These are phyloP conservation scores for Ceriops decandra DNA, from an alignment of 345 rosid species.

Conservation along the genomic window DNA sequence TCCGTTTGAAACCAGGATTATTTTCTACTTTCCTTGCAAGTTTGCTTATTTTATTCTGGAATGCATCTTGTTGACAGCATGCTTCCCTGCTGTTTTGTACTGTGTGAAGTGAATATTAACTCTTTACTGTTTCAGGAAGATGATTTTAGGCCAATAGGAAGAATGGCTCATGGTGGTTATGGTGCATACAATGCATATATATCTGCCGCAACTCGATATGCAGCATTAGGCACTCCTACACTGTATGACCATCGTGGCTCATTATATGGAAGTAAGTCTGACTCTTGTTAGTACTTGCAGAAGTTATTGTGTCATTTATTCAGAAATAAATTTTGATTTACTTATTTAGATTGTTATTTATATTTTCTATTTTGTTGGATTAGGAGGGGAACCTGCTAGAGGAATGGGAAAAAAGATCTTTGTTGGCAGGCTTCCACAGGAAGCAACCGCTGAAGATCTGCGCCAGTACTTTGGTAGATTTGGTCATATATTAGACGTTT, in stretches of 20 bases:
- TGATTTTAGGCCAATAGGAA: slow-evolving; percentile 65
- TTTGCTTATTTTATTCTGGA: background rate
- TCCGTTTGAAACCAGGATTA: background rate
- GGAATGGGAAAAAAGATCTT: slow-evolving; percentile 92
- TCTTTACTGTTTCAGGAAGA: slow-evolving; percentile 55
- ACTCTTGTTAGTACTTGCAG: background rate
- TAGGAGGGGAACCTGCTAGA: slow-evolving; percentile 58
- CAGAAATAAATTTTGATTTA: background rate
- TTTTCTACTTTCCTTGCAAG: background rate
- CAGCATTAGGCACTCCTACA: slow-evolving; percentile 91
- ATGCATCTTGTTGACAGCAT: background rate
- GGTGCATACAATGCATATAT: slow-evolving; percentile 99
- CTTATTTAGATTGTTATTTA: background rate
- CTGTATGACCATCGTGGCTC: slow-evolving; percentile 81
- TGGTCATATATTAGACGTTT: slow-evolving; percentile 87
- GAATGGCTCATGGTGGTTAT: slow-evolving; percentile 73
- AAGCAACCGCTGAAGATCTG: slow-evolving; percentile 80
- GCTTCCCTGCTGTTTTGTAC: background rate
- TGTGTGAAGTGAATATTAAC: slow-evolving; percentile 4
- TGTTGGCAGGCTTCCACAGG: slow-evolving; percentile 97
- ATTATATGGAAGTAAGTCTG: slow-evolving; percentile 72
- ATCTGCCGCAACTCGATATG: slow-evolving; percentile 94
- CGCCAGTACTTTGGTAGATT: slow-evolving; percentile 88
- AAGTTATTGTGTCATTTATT: background rate
- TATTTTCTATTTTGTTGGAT: slow-evolving; percentile 23